Evolutionary conservation across 345 rosid genomes (phyloP), one percentile per base, ranked within the genome.

Genomic region (Murraya paniculata): DNA sequence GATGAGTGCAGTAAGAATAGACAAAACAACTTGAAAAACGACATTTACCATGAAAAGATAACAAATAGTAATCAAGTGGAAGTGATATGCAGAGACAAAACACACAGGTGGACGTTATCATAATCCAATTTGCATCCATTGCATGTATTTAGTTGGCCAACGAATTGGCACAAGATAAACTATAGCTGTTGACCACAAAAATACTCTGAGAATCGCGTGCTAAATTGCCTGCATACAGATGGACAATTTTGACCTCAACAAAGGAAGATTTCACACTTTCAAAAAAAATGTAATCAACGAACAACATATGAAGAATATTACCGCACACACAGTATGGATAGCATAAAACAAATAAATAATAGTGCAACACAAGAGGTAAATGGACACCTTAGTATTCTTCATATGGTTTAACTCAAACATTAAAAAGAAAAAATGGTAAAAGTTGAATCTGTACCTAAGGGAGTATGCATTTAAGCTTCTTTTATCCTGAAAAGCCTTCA

Each of bases 401-500:
- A 50, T 18, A 50, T 50, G 56, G 56, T 50, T 18, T 18, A 50
- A 50, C 21, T 50, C 21, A 50, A 50, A 50, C 56, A 50, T 50
- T 16, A 16, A 16, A 48, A 5, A 50, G 7, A 39, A 50, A 2
- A 24, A 13, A 1, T 36, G 6, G 38, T 22, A 74, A 71, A 24
- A 30, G 27, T 60, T 38, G 62, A 79, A 71, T 10, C 18, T 50
- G 24, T 84, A 96, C 99, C 97, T 87, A 64, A 96, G 83, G 62
- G 90, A 88, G 88, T 92, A 96, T 71, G 84, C 90, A 78, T 89
- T 91, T 45, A 96, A 78, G 77, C 89, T 87, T 79, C 90, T 90
- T 80, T 89, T 92, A 50, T 91, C 92, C 75, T 90, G 97, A 74
- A 96, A 82, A 76, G 86, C 86, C 86, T 91, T 92, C 64, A 96